These are phyloP conservation scores for Citrus australasica DNA, from an alignment of 345 rosid genomes.

Conservation along the genomic window DNA sequence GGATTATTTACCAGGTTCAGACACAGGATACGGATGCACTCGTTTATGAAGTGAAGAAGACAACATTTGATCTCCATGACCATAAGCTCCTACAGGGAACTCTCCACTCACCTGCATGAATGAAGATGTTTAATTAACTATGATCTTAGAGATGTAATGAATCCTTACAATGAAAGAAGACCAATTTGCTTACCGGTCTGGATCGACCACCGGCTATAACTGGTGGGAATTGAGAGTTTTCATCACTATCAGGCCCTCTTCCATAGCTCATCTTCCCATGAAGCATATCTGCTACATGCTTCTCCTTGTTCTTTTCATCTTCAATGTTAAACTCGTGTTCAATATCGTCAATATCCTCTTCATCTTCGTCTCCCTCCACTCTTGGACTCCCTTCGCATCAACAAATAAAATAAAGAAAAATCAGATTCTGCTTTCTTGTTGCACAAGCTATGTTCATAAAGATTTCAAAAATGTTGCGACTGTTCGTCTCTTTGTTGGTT, in stretches of 20 bases:
- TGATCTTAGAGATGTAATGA: neutral
- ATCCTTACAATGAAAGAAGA: neutral
- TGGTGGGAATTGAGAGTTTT: conserved; percentile 60
- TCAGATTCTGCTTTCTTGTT: neutral
- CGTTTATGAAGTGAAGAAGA: conserved; percentile 75
- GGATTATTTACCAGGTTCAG: conserved; percentile 64
- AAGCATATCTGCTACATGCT: conserved; percentile 78
- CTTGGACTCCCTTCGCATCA: conserved; percentile 68
- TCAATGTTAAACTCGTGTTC: conserved; percentile 93
- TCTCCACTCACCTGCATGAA: conserved; percentile 81
- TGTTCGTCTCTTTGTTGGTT: neutral
- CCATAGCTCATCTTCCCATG: conserved; percentile 97
- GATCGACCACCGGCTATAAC: conserved; percentile 64
- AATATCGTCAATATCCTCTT: conserved; percentile 89
- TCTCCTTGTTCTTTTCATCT: conserved; percentile 63
- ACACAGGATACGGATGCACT: conserved; percentile 81
- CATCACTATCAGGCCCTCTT: conserved; percentile 93
- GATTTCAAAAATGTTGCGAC: neutral
- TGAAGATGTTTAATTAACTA: neutral
- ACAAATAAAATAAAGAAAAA: conserved; percentile 4
- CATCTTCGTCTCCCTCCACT: conserved; percentile 96
- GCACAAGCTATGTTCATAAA: neutral
- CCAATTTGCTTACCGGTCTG: conserved; percentile 51
- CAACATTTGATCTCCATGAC: conserved; percentile 58
- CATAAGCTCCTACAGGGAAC: conserved; percentile 62